These are phyloP conservation scores for Acacia concinna DNA, from an alignment of 331 rosid genomes.

Conservation along the genomic window DNA sequence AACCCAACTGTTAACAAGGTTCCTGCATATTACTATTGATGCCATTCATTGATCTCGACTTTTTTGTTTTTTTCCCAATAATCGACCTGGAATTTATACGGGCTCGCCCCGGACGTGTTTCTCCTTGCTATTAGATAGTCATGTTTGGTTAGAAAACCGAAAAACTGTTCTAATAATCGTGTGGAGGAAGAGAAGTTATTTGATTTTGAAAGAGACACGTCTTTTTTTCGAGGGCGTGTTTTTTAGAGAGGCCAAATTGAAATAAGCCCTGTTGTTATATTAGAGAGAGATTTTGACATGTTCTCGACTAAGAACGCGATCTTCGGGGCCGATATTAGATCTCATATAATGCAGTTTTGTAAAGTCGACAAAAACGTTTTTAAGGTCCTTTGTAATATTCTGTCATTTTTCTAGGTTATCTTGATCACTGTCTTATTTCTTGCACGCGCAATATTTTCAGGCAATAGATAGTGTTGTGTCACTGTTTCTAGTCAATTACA, in stretches of 20 bases:
- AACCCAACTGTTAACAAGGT: slow-evolving; percentile 96
- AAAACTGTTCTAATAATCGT: not conserved
- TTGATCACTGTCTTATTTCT: slow-evolving; percentile 4
- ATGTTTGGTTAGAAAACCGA: not conserved
- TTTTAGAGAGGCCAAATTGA: not conserved
- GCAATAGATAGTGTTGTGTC: not conserved
- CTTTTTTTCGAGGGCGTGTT: not conserved
- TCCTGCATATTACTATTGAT: not conserved
- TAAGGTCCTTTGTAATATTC: not conserved
- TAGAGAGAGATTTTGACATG: not conserved
- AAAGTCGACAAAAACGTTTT: not conserved
- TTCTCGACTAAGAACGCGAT: not conserved
- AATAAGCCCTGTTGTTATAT: not conserved
- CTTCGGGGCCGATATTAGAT: not conserved
- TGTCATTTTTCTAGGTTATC: not conserved
- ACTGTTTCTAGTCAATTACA: not conserved
- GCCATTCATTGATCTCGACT: not conserved
- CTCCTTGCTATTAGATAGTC: not conserved
- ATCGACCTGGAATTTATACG: not conserved
- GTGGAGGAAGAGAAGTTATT: not conserved
- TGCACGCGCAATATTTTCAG: not conserved
- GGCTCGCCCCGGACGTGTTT: not conserved
- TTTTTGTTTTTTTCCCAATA: not conserved
- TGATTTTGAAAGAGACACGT: not conserved
- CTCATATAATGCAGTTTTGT: not conserved